A percentile compares a stretch with the other conserved stretches of the same genome.
These are phyloP conservation scores for Chloroidium sp. DNA, from an alignment of 163 green algal species.

Conservation along the genomic window DNA sequence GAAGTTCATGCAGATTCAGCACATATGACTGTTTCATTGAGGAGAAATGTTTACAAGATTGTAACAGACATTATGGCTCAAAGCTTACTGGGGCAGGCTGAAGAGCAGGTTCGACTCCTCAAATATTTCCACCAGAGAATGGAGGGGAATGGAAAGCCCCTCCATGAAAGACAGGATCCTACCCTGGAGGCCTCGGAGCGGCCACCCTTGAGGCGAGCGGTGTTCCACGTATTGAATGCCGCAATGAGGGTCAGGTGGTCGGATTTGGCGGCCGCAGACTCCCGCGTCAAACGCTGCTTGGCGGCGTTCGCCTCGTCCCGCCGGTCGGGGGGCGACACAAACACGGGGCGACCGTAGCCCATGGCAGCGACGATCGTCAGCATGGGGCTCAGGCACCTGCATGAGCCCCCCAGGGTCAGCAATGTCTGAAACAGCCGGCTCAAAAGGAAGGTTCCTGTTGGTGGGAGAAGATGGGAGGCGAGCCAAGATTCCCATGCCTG, in stretches of 20 bases:
- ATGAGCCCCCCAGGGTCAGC: background rate
- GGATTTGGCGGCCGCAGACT: constrained; percentile 37
- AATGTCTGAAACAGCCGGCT: background rate
- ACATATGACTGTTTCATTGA: too few species aligned
- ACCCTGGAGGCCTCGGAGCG: constrained; percentile 14
- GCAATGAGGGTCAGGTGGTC: constrained; percentile 83
- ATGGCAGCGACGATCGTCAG: constrained; percentile 83
- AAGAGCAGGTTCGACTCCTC: too few species aligned
- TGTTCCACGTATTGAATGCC: constrained; percentile 66
- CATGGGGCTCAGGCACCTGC: constrained; percentile 63
- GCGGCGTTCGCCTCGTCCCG: constrained; percentile 43
- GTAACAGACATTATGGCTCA: too few species aligned
- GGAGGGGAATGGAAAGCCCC: background rate
- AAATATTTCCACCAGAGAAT: too few species aligned
- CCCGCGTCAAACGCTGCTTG: constrained; percentile 20
- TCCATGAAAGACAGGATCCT: background rate
- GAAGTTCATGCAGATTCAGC: too few species aligned
- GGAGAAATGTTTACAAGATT: too few species aligned
- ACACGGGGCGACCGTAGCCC: constrained; percentile 59
- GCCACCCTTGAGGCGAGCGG: constrained; percentile 23
- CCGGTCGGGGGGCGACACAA: constrained; percentile 59
- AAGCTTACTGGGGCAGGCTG: too few species aligned
- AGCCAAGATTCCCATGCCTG: too few species aligned
- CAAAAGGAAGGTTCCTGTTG: too few species aligned
- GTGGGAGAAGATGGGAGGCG: too few species aligned